Percentiles rank a stretch among this genome's conserved stretches.
Evolutionary conservation across 2,329 filamentous ascomycete species (phyloP).

Genomic region (Cladophialophora bantiana): DNA sequence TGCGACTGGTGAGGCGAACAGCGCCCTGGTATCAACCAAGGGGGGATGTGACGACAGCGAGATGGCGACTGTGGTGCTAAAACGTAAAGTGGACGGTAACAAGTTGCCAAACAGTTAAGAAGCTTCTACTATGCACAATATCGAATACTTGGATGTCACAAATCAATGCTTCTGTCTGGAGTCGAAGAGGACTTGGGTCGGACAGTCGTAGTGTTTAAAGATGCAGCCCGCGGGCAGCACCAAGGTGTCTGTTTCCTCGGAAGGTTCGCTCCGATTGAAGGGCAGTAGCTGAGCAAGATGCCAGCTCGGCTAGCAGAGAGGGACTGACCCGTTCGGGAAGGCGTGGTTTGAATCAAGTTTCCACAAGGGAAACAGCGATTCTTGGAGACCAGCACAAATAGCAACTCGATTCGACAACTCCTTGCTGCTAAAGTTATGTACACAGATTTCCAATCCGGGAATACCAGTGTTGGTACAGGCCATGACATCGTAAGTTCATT

Average conservation of each 20-base stretch:
- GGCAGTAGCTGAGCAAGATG: background rate
- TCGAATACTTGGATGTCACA: constrained; percentile 5
- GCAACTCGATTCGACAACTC: background rate
- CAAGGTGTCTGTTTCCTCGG: background rate
- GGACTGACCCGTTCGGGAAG: background rate
- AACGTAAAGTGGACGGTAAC: background rate
- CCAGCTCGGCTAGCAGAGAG: background rate
- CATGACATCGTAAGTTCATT: constrained; percentile 24
- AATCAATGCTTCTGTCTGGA: background rate
- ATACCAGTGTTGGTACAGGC: constrained; percentile 20
- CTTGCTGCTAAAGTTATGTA: background rate
- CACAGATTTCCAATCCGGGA: background rate
- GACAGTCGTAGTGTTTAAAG: background rate
- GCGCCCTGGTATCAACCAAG: background rate
- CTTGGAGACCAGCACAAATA: background rate
- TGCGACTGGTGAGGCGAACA: background rate
- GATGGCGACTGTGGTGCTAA: background rate
- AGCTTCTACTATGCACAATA: constrained; percentile 3
- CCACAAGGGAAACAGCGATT: background rate
- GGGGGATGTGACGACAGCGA: background rate
- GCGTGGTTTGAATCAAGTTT: background rate
- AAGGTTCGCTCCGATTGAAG: background rate
- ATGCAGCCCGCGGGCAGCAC: background rate
- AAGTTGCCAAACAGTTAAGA: background rate
- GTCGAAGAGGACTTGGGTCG: background rate